These are phyloP conservation scores for Coniella lustricola DNA, from an alignment of 2,329 filamentous ascomycete species.

Conservation along the genomic window DNA sequence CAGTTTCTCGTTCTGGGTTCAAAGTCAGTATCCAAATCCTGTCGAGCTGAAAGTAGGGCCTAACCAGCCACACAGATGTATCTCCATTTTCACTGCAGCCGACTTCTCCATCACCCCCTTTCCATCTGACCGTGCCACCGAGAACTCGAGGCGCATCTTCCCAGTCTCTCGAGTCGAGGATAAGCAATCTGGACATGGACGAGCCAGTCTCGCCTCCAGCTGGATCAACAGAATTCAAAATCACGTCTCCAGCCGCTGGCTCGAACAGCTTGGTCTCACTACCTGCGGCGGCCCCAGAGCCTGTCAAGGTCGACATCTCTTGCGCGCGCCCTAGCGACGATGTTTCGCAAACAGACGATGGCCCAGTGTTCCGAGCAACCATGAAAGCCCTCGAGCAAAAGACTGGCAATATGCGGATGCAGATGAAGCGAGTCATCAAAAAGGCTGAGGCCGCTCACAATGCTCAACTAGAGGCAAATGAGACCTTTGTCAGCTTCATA, in stretches of 20 bases:
- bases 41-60: background rate
- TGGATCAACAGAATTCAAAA: slow-evolving; percentile 30
- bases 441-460: slow-evolving; percentile 83
- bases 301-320: slow-evolving; percentile 78
- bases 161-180: slow-evolving; percentile 77
- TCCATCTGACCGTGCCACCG: slow-evolving; percentile 65
- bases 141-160: slow-evolving; percentile 78
- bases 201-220: slow-evolving; percentile 50
- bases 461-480: slow-evolving; percentile 77
- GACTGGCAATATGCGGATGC: slow-evolving; percentile 84
- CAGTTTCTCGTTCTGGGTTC: slow-evolving; percentile 92
- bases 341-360: slow-evolving; percentile 79
- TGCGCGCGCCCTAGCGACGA: slow-evolving; percentile 82
- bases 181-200: slow-evolving; percentile 64
- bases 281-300: slow-evolving; percentile 30
- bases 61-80: slow-evolving; percentile 31
- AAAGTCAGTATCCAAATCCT: background rate
- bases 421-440: slow-evolving; percentile 95
- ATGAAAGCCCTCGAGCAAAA: slow-evolving; percentile 96
- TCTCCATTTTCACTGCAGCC: slow-evolving; percentile 45
- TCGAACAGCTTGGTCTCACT: slow-evolving; percentile 3
- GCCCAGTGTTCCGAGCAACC: slow-evolving; percentile 89
- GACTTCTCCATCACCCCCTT: slow-evolving; percentile 56
- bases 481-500: slow-evolving; percentile 74
- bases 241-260: slow-evolving; percentile 5